These are phyloP conservation scores for Ascochyta clinopodiicola DNA, from an alignment of 2,329 filamentous ascomycete species.

Conservation along the genomic window DNA sequence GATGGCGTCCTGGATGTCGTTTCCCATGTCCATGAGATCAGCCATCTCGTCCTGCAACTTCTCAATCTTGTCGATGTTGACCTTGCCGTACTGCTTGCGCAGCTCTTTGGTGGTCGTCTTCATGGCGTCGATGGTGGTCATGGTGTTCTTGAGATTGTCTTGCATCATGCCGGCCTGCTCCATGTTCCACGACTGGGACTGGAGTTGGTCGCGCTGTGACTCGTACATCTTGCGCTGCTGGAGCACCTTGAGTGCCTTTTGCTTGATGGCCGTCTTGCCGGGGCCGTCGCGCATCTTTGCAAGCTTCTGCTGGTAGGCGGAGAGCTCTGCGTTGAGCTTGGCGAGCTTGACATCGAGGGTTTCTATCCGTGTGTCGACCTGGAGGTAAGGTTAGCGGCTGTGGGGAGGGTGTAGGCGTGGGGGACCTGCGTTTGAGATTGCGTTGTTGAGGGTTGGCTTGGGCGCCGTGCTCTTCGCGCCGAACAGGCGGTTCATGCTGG, in stretches of 20 bases:
- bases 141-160: constrained; percentile 97
- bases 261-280: constrained; percentile 88
- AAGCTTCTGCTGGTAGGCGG: constrained; percentile 85
- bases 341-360: constrained; percentile 94
- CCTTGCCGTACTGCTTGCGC: constrained; percentile 92
- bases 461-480: constrained; percentile 85
- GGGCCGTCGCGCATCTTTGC: constrained; percentile 94
- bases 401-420: constrained; percentile 6
- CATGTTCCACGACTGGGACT: constrained; percentile 98
- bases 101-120: constrained; percentile 95
- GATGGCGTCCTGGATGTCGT: constrained; percentile 97
- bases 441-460: constrained; percentile 84
- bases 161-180: constrained; percentile 98
- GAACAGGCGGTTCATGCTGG: constrained; percentile 91
- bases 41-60: constrained; percentile 98
- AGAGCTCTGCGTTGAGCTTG: constrained; percentile 87
- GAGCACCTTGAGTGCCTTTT: constrained; percentile 92
- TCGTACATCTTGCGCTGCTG: constrained; percentile 96
- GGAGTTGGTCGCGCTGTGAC: constrained; percentile 88
- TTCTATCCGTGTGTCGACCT: constrained; percentile 82
- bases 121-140: constrained; percentile 97
- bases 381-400: constrained; percentile 25
- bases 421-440: constrained; percentile 75
- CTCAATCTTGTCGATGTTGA: constrained; percentile 97
- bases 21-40: constrained; percentile 94